Conservation (phyloP, 495 filamentous ascomycete genomes). For the Aspergillus sclerotiicarbonarius region DNA sequence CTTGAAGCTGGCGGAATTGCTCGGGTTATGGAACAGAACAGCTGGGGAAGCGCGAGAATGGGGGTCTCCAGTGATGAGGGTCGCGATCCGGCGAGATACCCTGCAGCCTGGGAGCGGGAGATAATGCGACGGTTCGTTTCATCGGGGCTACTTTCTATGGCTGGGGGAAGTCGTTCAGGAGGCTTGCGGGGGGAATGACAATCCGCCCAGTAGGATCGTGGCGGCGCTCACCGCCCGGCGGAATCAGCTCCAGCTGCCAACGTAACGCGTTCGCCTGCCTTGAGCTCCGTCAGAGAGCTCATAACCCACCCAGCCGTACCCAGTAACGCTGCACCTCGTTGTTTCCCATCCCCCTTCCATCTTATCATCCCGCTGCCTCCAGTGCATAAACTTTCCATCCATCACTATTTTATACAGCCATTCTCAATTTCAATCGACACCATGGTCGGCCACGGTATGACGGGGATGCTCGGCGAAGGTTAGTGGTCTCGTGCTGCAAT, state of each 20-base stretch:
- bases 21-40: background rate
- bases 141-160: slow-evolving; percentile 5
- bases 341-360: slow-evolving; percentile 6
- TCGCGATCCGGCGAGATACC: slow-evolving; percentile 9
- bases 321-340: slow-evolving; percentile 10
- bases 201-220: slow-evolving; percentile 24
- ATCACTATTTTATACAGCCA: background rate
- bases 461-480: slow-evolving; percentile 75
- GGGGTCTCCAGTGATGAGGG: background rate
- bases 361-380: background rate
- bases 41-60: background rate
- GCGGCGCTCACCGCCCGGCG: slow-evolving; percentile 39
- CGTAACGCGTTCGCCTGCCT: slow-evolving; percentile 25
- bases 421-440: slow-evolving; percentile 15
- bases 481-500: slow-evolving; percentile 25
- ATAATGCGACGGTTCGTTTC: slow-evolving; percentile 5
- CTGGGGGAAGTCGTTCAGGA: slow-evolving; percentile 26
- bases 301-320: slow-evolving; percentile 20
- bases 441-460: slow-evolving; percentile 52
- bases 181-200: slow-evolving; percentile 29
- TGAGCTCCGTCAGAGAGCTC: slow-evolving; percentile 34
- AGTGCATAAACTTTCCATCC: background rate
- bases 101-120: slow-evolving; percentile 1
- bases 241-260: slow-evolving; percentile 39
- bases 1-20: background rate